These are phyloP conservation scores for Aspergillus ostianus DNA, from an alignment of 495 filamentous ascomycete species.

Conservation along the genomic window DNA sequence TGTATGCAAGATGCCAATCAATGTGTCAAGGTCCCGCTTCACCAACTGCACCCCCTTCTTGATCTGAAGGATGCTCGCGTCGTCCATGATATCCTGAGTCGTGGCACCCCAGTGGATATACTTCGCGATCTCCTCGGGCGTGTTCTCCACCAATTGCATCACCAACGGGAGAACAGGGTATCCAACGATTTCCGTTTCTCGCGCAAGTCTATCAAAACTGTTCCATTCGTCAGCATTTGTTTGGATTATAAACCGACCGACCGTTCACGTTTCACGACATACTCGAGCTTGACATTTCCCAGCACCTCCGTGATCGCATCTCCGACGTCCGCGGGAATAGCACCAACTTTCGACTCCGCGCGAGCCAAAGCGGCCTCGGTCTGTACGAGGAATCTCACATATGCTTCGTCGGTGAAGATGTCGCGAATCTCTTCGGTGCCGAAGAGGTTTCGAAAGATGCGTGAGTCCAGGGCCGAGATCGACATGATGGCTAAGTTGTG, in stretches of 20 bases:
- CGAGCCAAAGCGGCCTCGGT: slow-evolving; percentile 44
- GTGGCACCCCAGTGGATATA: slow-evolving; percentile 54
- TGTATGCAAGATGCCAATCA: slow-evolving; percentile 26
- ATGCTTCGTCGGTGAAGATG: slow-evolving; percentile 22
- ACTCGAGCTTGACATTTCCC: slow-evolving; percentile 20
- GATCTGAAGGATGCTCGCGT: slow-evolving; percentile 44
- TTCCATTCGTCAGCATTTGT: background rate
- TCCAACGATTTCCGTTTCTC: slow-evolving; percentile 48
- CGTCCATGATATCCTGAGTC: slow-evolving; percentile 52
- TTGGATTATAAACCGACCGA: background rate
- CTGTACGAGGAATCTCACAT: slow-evolving; percentile 13
- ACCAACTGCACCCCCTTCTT: slow-evolving; percentile 38
- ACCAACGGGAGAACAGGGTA: slow-evolving; percentile 50
- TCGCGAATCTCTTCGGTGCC: slow-evolving; percentile 23
- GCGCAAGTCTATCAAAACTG: slow-evolving; percentile 30
- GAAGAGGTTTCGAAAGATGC: slow-evolving; percentile 20
- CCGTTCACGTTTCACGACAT: slow-evolving; percentile 3
- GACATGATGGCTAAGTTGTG: background rate
- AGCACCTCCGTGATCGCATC: slow-evolving; percentile 29
- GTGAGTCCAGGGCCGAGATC: slow-evolving; percentile 12
- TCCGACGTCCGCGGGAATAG: slow-evolving; percentile 42
- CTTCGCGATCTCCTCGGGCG: slow-evolving; percentile 24
- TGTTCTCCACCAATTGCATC: slow-evolving; percentile 28
- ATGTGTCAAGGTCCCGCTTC: slow-evolving; percentile 25
- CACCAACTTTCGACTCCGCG: slow-evolving; percentile 37